Evolutionary conservation across 1,284 basidiomycete genomes (phyloP).

Genomic region (Exobasidium rhododendri): DNA sequence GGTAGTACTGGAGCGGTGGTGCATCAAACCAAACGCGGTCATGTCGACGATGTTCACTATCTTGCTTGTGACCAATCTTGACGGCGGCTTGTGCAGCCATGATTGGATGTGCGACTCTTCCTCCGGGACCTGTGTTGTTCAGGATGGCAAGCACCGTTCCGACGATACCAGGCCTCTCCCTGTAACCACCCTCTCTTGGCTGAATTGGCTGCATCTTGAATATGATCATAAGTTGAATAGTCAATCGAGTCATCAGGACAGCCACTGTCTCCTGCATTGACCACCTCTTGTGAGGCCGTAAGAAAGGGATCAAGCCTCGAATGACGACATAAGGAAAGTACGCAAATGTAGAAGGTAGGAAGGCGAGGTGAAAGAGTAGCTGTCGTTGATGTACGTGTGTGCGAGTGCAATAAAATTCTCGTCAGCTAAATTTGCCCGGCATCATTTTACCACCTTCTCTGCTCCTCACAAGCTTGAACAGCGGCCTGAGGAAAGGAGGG

Average conservation of each 20-base stretch:
- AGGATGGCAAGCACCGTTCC: slow-evolving; percentile 29
- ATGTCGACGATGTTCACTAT: slow-evolving; percentile 21
- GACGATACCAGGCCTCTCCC: slow-evolving; percentile 38
- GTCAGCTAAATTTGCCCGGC: too few relatives aligned
- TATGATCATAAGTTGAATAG: slow-evolving; percentile 37
- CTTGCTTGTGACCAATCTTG: slow-evolving; percentile 17
- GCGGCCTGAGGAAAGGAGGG: not conserved
- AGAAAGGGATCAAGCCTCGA: slow-evolving; percentile 29
- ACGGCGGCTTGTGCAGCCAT: slow-evolving; percentile 31
- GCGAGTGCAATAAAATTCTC: too few relatives aligned
- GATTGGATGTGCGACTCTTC: slow-evolving; percentile 32
- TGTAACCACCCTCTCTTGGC: slow-evolving; percentile 41
- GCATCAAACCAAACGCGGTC: slow-evolving; percentile 50
- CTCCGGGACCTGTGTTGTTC: slow-evolving; percentile 45
- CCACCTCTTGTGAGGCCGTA: slow-evolving; percentile 32
- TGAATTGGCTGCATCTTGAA: slow-evolving; percentile 44
- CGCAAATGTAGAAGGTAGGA: slow-evolving; percentile 34
- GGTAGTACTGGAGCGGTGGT: slow-evolving; percentile 37
- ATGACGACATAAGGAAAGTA: slow-evolving; percentile 36
- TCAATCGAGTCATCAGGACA: slow-evolving; percentile 33
- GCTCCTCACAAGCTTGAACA: not conserved
- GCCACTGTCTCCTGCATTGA: slow-evolving; percentile 30
- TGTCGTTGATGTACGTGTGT: not conserved
- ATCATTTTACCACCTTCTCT: not conserved
- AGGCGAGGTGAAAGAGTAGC: slow-evolving; percentile 42